Conservation (phyloP, 2,329 filamentous ascomycete species). For the Cladosporium sp. region DNA sequence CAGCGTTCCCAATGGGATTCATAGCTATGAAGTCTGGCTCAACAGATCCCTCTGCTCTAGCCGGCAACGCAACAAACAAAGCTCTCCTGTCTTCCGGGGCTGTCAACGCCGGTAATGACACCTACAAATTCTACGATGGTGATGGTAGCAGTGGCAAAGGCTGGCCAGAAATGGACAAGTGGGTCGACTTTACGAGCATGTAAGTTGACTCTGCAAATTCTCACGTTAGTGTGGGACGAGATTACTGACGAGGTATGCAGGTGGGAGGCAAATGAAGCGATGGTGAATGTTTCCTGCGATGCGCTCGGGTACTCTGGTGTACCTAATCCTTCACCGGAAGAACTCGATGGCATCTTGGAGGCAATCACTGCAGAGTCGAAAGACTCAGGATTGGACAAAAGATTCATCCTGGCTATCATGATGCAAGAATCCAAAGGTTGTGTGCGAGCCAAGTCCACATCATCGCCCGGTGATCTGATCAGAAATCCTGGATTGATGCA, state of each 20-base stretch:
- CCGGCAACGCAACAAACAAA: background rate
- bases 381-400: constrained; percentile 1
- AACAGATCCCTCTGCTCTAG: background rate
- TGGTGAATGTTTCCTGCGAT: constrained; percentile 8
- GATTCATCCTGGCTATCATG: constrained; percentile 4
- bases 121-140: constrained; percentile 30
- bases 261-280: constrained; percentile 5
- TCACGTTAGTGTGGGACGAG: background rate
- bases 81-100: background rate
- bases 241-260: background rate
- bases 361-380: constrained; percentile 8
- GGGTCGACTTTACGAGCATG: constrained; percentile 35
- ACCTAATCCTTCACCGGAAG: constrained; percentile 6
- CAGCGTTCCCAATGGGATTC: constrained; percentile 10
- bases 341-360: constrained; percentile 7
- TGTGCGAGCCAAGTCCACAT: constrained; percentile 10
- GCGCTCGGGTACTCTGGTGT: constrained; percentile 10
- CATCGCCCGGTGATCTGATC: constrained; percentile 7
- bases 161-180: constrained; percentile 34
- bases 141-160: constrained; percentile 35
- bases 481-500: constrained; percentile 10
- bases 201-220: constrained; percentile 10
- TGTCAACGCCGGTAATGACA: constrained; percentile 7
- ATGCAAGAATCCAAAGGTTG: constrained; percentile 12
- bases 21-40: background rate